These are phyloP conservation scores for Phytophthora pinifolia DNA, from an alignment of 352 stramenopile genomes.

Conservation along the genomic window DNA sequence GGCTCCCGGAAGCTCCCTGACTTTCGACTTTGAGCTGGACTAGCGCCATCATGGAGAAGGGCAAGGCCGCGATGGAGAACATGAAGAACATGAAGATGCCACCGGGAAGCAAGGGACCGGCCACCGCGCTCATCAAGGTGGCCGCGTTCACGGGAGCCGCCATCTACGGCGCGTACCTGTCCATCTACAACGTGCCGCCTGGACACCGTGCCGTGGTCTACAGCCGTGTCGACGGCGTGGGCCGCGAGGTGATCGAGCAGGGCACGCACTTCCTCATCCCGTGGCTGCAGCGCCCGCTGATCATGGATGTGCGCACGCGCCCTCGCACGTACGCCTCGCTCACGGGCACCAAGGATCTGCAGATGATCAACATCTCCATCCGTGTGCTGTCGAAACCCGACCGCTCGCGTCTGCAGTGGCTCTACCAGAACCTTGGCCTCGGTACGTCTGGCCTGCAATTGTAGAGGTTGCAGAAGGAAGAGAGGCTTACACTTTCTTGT, in stretches of 20 bases:
- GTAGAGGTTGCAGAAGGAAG: constrained; percentile 1
- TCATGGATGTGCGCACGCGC: constrained; percentile 94
- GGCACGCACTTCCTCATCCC: constrained; percentile 97
- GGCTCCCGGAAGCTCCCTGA: constrained; percentile 3
- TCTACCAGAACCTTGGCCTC: constrained; percentile 95
- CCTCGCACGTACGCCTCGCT: constrained; percentile 93
- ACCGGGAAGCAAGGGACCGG: constrained; percentile 57
- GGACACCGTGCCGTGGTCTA: constrained; percentile 91
- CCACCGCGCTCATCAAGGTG: constrained; percentile 61
- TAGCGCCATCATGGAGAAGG: constrained; percentile 69
- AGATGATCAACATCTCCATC: constrained; percentile 99
- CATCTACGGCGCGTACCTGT: constrained; percentile 79
- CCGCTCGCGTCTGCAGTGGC: constrained; percentile 92
- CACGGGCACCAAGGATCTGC: constrained; percentile 96
- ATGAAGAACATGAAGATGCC: constrained; percentile 91
- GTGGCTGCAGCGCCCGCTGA: constrained; percentile 97
- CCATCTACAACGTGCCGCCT: constrained; percentile 88
- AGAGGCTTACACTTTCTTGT: background rate
- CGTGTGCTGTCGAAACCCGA: constrained; percentile 98
- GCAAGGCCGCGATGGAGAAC: constrained; percentile 86
- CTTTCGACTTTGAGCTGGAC: constrained; percentile 29
- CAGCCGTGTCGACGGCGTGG: constrained; percentile 87
- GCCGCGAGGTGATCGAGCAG: constrained; percentile 84
- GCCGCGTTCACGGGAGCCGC: constrained; percentile 58
- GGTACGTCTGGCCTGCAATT: constrained; percentile 37